Conservation (phyloP, 768 basidiomycete genomes). For the Mrakia blollopis region DNA sequence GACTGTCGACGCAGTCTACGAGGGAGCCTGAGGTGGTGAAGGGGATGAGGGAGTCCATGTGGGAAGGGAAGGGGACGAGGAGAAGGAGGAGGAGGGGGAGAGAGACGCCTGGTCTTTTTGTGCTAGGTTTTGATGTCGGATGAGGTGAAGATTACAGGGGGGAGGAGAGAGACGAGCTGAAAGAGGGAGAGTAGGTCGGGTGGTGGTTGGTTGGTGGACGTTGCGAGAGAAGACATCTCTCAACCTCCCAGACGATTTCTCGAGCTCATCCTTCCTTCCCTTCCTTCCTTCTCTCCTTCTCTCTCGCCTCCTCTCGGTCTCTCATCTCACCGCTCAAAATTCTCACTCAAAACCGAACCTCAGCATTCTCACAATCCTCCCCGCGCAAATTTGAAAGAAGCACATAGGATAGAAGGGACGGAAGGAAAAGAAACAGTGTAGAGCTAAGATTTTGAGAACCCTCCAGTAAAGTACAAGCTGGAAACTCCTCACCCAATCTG, state of each 20-base stretch:
- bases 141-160: neutral
- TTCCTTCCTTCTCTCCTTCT: too few species aligned
- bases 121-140: neutral
- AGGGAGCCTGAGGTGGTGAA: slow-evolving; percentile 98
- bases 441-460: slow-evolving; percentile 35
- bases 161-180: neutral
- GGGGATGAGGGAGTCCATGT: slow-evolving; percentile 90
- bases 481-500: slow-evolving; percentile 33
- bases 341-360: too few species aligned
- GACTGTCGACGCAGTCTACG: slow-evolving; percentile 99
- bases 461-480: slow-evolving; percentile 17
- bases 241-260: too few species aligned
- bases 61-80: neutral
- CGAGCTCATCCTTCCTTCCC: too few species aligned
- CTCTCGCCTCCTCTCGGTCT: too few species aligned
- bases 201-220: too few species aligned
- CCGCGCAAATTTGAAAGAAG: neutral
- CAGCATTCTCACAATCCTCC: neutral
- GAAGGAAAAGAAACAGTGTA: slow-evolving; percentile 5
- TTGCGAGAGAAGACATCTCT: too few species aligned
- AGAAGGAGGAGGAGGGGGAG: neutral
- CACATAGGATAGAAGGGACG: neutral
- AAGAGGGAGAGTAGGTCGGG: too few species aligned
- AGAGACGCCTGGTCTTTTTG: neutral
- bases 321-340: too few species aligned